These are phyloP conservation scores for Linnemannia zychae DNA, from an alignment of 192 early-diverging fungal genomes.

Conservation along the genomic window DNA sequence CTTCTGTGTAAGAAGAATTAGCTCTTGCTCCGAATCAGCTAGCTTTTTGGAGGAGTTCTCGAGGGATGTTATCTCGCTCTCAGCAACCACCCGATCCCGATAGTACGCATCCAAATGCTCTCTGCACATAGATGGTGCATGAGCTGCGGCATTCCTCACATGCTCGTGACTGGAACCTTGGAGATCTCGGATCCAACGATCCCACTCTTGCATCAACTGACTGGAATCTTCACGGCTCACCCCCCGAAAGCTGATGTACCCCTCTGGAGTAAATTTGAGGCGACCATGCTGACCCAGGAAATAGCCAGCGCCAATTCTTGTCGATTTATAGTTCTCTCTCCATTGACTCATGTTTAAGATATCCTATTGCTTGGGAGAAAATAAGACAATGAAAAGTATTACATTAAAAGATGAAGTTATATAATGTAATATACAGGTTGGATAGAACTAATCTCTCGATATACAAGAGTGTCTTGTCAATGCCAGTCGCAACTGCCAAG, in stretches of 20 bases:
- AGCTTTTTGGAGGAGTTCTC: conserved; percentile 26
- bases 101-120: conserved; percentile 28
- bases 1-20: conserved; percentile 33
- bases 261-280: conserved; percentile 6
- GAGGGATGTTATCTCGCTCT: conserved; percentile 30
- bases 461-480: conserved; percentile 17
- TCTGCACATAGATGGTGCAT: conserved; percentile 3
- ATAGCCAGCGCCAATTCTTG: conserved; percentile 30
- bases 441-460: conserved; percentile 18
- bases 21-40: conserved; percentile 22
- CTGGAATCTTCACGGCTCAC: conserved; percentile 21
- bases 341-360: conserved; percentile 6
- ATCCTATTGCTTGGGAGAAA: conserved; percentile 30
- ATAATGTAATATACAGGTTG: conserved; percentile 7
- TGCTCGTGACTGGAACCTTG: background rate
- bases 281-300: conserved; percentile 30
- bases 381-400: conserved; percentile 20
- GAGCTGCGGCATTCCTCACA: conserved; percentile 15
- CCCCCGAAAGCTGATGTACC: conserved; percentile 19
- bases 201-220: conserved; percentile 29
- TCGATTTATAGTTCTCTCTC: conserved; percentile 21
- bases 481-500: too few species aligned
- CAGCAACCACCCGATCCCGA: conserved; percentile 26
- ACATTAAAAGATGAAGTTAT: background rate
- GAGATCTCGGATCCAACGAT: conserved; percentile 32